Evolutionary conservation across 305 asterid genomes (phyloP).

Genomic region (Fraxinus platypoda): DNA sequence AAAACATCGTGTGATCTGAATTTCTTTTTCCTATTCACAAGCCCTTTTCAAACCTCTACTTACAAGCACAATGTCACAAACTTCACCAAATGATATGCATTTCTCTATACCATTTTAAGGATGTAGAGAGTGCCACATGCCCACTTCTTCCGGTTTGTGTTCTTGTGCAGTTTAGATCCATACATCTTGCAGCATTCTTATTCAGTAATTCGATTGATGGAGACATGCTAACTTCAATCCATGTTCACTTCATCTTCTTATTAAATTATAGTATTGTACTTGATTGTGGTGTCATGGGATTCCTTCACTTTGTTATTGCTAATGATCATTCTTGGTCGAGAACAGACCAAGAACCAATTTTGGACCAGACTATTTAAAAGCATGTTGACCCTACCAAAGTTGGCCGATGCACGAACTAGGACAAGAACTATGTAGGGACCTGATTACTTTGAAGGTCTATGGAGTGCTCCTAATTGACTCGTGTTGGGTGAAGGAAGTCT

Average conservation of each 20-base stretch:
- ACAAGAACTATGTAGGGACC: not conserved
- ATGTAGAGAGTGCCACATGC: not conserved
- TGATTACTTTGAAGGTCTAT: not conserved
- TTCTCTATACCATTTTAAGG: not conserved
- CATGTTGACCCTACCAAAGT: not conserved
- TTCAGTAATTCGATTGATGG: not conserved
- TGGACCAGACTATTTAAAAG: not conserved
- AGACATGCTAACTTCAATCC: slow-evolving; percentile 1
- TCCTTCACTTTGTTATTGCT: not conserved
- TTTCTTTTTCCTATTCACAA: not conserved
- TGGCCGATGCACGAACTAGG: not conserved
- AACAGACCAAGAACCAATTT: not conserved
- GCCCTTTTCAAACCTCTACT: slow-evolving; percentile 1
- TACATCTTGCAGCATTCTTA: not conserved
- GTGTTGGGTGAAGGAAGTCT: not conserved
- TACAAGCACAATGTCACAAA: not conserved
- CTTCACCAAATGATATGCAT: not conserved
- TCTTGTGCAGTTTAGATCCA: not conserved
- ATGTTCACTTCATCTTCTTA: not conserved
- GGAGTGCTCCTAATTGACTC: not conserved
- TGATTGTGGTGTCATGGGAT: not conserved
- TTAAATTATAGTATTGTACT: not conserved
- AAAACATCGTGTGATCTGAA: not conserved
- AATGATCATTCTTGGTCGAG: not conserved
- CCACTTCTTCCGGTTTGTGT: slow-evolving; percentile 1